These are phyloP conservation scores for Diaporthe sp. DNA, from an alignment of 2,329 filamentous ascomycete species.

Conservation along the genomic window DNA sequence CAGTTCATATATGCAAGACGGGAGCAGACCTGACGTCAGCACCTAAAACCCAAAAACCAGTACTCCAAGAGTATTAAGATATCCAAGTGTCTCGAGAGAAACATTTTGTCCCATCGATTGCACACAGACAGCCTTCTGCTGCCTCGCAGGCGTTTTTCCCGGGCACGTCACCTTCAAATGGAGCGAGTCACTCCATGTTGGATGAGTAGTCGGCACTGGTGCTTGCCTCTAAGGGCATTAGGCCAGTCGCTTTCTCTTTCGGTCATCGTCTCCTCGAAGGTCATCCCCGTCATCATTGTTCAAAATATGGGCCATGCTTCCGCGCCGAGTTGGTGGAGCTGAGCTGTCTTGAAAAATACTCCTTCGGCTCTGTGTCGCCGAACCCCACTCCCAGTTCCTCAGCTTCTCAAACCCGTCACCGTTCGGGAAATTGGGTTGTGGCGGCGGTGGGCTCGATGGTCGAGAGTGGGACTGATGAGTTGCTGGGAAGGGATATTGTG, in stretches of 20 bases:
- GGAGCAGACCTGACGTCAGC: neutral
- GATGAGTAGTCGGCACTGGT: neutral
- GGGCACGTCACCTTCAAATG: no score
- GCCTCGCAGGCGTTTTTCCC: neutral
- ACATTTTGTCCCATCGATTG: neutral
- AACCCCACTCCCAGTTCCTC: slow-evolving; percentile 70
- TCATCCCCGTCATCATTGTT: slow-evolving; percentile 69
- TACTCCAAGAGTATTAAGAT: neutral
- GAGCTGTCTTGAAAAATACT: slow-evolving; percentile 67
- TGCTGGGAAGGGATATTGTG: slow-evolving; percentile 65
- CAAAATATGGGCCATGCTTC: slow-evolving; percentile 75
- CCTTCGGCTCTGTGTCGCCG: slow-evolving; percentile 61
- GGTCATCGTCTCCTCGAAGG: slow-evolving; percentile 67
- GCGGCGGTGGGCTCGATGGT: slow-evolving; percentile 67
- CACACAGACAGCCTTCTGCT: neutral
- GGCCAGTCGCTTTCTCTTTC: slow-evolving; percentile 71
- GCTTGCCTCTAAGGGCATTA: neutral
- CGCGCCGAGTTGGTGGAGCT: slow-evolving; percentile 67
- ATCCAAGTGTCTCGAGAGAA: no score
- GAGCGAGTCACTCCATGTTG: neutral
- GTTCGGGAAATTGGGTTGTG: slow-evolving; percentile 64
- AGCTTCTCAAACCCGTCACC: slow-evolving; percentile 60
- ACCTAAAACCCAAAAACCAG: neutral
- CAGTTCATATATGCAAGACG: neutral
- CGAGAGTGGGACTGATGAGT: slow-evolving; percentile 65